Base-by-base conservation (phyloP, 1,284 basidiomycete genomes). In the Sporisorium reilianum region DNA sequence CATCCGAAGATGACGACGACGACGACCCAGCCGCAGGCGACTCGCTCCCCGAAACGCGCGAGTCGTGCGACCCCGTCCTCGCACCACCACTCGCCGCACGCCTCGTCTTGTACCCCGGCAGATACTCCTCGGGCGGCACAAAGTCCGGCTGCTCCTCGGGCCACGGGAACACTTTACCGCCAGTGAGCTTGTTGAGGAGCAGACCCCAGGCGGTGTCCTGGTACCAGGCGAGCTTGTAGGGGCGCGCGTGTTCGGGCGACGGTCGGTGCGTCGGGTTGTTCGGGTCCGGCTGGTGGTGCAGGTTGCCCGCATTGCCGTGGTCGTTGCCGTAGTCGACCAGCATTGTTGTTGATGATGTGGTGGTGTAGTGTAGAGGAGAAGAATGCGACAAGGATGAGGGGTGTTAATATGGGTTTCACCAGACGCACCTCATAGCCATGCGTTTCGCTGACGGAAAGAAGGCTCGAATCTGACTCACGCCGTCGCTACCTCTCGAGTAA, bases 61-160 rank as follows among this genome's bases (percentile, higher is more conserved):
- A 41, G 2, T 41, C 38, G n/a, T 41, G 38, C 18, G 18, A 41
- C 16, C 3, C 20, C 10, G 32, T 46, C 14, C 46, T 58, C 10
- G 34, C 26, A 12, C 26, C 26, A 41, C 12, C 11, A n/a, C 2
- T 36, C 22, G 51, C 9, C 8, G 56, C 50, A 2, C 50, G 55
- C 12, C 30, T 46, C 7, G 46, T 59, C 45, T 59, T 63, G 57
- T 64, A 70, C 16, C 72, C 66, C 7, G 66, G 59, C 36, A 66
- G 28, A 36, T 74, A 77, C 36, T 68, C 49, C 44, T 72, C 71
- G 2, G 74, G 71, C 9, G 66, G 53, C 0, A 65, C 59, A 42
- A 64, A 79, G 36, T 64, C 71, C 2, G 53, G 42, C 10, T 56
- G 26, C 32, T 79, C 58, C 41, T 79, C 77, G 0, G 74, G 70